Conservation (phyloP, 345 rosid genomes). For the Linum usitatissimum region DNA sequence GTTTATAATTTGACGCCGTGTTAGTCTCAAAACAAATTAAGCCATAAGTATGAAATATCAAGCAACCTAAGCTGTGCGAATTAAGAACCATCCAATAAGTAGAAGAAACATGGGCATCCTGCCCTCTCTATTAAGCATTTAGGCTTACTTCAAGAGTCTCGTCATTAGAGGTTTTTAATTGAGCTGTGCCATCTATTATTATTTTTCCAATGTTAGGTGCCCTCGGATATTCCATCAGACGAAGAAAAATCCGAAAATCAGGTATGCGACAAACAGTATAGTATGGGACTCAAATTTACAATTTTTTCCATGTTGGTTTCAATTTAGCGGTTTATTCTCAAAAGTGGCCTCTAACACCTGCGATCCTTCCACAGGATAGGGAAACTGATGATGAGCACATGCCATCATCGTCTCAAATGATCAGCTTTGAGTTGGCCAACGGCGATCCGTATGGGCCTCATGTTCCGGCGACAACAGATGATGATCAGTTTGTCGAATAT, state of each 20-base stretch:
- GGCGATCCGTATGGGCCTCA: conserved; percentile 55
- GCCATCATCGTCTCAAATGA: conserved; percentile 64
- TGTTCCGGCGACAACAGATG: conserved; percentile 42
- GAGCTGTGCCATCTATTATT: background rate
- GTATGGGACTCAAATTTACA: background rate
- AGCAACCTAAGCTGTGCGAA: background rate
- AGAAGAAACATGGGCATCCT: background rate
- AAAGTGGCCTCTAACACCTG: conserved; percentile 11
- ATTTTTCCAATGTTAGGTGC: conserved; percentile 42
- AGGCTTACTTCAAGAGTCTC: background rate
- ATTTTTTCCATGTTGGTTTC: background rate
- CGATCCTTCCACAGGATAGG: conserved; percentile 38
- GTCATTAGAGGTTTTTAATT: background rate
- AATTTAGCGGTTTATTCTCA: background rate
- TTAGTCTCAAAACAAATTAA: no score
- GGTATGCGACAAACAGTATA: conserved; percentile 26
- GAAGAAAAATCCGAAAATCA: conserved; percentile 33
- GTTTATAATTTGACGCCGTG: background rate
- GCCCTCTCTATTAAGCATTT: background rate
- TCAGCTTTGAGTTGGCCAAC: conserved; percentile 62
- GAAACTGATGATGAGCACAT: conserved; percentile 27
- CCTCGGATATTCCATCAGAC: conserved; percentile 48
- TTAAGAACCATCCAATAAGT: background rate
- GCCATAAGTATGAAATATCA: background rate
- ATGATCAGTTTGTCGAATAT: conserved; percentile 74